Conservation (phyloP, 2,329 filamentous ascomycete species). For the Nemania bipapillata region DNA sequence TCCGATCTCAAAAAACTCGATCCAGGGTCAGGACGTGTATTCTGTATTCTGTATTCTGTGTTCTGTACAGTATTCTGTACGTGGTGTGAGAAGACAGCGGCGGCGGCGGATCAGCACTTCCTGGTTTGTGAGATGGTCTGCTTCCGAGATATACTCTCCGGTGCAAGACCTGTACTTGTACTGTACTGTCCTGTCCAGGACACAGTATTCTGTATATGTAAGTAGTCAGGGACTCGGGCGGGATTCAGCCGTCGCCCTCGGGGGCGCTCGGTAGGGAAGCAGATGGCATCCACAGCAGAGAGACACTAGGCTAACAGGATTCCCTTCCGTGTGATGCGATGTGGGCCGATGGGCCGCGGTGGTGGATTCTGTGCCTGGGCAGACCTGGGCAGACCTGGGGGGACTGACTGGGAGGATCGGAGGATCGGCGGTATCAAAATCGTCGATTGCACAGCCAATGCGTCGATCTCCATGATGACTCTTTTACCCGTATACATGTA, state of each 20-base stretch:
- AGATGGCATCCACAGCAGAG: too few species aligned
- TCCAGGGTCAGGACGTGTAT: too few species aligned
- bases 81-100: not conserved
- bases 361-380: slow-evolving; percentile 21
- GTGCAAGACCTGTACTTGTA: too few species aligned
- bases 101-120: not conserved
- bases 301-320: not conserved
- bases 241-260: too few species aligned
- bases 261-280: too few species aligned
- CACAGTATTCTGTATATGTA: too few species aligned
- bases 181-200: too few species aligned
- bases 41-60: too few species aligned
- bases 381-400: not conserved
- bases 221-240: too few species aligned
- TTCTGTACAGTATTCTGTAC: too few species aligned
- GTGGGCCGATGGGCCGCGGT: slow-evolving; percentile 11
- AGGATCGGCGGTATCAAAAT: slow-evolving; percentile 27
- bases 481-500: too few species aligned
- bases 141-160: not conserved
- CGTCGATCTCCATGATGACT: slow-evolving; percentile 27
- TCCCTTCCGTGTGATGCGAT: slow-evolving; percentile 7
- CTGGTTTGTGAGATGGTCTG: slow-evolving; percentile 5
- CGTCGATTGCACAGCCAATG: slow-evolving; percentile 31
- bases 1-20: too few species aligned
- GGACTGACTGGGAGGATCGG: not conserved